Percentiles rank a stretch among this genome's conserved stretches.
Evolutionary conservation across 441 rosid genomes (phyloP).

Genomic region (Pelargonium citronellum): DNA sequence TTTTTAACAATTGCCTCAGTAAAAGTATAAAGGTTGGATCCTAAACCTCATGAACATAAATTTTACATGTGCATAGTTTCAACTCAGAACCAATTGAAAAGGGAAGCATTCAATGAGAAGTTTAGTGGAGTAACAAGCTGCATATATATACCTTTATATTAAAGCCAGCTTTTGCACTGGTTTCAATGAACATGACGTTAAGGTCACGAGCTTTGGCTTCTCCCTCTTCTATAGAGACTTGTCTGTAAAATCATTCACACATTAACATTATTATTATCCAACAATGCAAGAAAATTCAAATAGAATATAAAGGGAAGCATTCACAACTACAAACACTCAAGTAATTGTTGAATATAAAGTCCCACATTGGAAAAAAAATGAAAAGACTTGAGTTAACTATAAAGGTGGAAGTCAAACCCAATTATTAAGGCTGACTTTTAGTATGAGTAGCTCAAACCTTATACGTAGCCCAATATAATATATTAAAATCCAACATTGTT

Average conservation of each 20-base stretch:
- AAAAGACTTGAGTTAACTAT: too few relatives aligned
- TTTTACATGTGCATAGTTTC: background rate
- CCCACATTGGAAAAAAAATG: too few relatives aligned
- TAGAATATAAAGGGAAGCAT: too few relatives aligned
- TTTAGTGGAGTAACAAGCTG: background rate
- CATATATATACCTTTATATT: slow-evolving; percentile 60
- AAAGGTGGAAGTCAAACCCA: too few relatives aligned
- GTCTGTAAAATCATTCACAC: slow-evolving; percentile 43
- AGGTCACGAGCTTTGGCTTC: slow-evolving; percentile 83
- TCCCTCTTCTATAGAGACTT: slow-evolving; percentile 93
- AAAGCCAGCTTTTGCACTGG: slow-evolving; percentile 95
- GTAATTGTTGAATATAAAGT: too few relatives aligned
- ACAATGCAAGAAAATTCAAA: background rate
- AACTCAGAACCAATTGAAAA: background rate
- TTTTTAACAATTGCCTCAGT: background rate
- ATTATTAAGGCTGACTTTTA: too few relatives aligned
- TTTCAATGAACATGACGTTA: slow-evolving; percentile 85
- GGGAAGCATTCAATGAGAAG: background rate
- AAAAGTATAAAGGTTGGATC: background rate
- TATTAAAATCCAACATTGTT: too few relatives aligned
- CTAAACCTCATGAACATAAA: background rate
- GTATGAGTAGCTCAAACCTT: too few relatives aligned
- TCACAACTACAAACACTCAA: too few relatives aligned
- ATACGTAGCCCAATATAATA: too few relatives aligned
- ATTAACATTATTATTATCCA: background rate